Evolutionary conservation across 495 filamentous ascomycete genomes (phyloP), one percentile per base, ranked within the genome.

Genomic region (Xylaria grammica): DNA sequence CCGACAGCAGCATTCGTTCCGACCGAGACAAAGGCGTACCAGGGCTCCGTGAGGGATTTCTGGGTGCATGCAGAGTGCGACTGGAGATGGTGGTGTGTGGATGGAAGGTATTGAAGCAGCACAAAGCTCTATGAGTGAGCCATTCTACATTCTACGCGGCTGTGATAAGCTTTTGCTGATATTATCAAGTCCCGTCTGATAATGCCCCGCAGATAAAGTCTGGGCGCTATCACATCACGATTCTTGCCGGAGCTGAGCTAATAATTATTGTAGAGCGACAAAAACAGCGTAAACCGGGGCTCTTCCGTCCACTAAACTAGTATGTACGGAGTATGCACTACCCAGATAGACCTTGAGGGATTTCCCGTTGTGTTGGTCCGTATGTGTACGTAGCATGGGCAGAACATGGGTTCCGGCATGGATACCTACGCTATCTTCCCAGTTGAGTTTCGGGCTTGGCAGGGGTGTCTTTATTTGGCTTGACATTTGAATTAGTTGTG

Each of bases 11-110:
- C 32, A 64, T 64, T 64, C 53, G 62, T 50, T 38, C 30, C 29
- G 48, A 44, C n/a, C 15, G 44, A 49, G 36, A 24, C 26, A 19
- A 24, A 51, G 40, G 38, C 32, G 26, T 51, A 40, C 22, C 51
- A 38, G 17, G 44, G 52, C 52, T 56, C 53, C 24, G 26, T 58
- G 44, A 51, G 62, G 53, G 62, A 64, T 64, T 64, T 50, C 62
- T 34, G 44, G 53, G 44, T 34, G 62, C 42, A 20, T 30, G 19
- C 51, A 32, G 15, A 63, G 51, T 42, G 62, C 27, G 24, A 50
- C 52, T 40, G 9, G 44, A 27, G 44, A 53, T 44, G 44, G 53
- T 57, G 61, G 53, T 57, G 61, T 27, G 46, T 38, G 32, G 10
- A 40, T 27, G 49, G 34, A 20, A 51, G 19, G 36, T 62, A 26